phyloP scores from a whole-genome alignment of 176 grass and related monocot species.

The Themeda triandra region DNA sequence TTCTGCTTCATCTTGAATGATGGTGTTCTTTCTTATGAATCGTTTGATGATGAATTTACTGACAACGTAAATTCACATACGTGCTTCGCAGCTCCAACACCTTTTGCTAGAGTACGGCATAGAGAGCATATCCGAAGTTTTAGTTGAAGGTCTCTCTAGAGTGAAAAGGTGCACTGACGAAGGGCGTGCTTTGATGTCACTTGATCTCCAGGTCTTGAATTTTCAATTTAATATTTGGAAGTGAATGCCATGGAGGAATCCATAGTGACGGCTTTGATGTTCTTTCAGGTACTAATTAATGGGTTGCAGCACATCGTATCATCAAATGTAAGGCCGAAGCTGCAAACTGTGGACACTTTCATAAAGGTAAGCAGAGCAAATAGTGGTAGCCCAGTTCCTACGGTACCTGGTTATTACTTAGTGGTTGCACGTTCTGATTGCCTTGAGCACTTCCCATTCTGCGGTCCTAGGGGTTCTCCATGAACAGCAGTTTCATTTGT shows the following conservation, averaged over 20 bases:
- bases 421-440: neutral
- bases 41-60: neutral
- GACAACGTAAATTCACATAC: neutral
- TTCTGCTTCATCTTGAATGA: neutral
- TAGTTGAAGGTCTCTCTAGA: conserved; percentile 95
- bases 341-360: conserved; percentile 91
- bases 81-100: conserved; percentile 74
- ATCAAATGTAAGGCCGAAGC: conserved; percentile 81
- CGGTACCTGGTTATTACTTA: conserved; percentile 18
- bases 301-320: conserved; percentile 86
- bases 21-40: neutral
- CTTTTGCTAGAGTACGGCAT: conserved; percentile 79
- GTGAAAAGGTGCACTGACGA: conserved; percentile 96
- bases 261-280: conserved; percentile 19
- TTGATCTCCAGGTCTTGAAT: conserved; percentile 86
- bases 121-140: conserved; percentile 74
- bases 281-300: conserved; percentile 91
- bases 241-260: conserved; percentile 12
- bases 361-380: conserved; percentile 59
- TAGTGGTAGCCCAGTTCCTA: neutral
- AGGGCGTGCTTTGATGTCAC: conserved; percentile 95
- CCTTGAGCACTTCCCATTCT: neutral
- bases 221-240: conserved; percentile 11
- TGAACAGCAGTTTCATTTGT: neutral
- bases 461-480: neutral